These are phyloP conservation scores for Microascus cirrosus DNA, from an alignment of 2,329 filamentous ascomycete species.

Conservation along the genomic window DNA sequence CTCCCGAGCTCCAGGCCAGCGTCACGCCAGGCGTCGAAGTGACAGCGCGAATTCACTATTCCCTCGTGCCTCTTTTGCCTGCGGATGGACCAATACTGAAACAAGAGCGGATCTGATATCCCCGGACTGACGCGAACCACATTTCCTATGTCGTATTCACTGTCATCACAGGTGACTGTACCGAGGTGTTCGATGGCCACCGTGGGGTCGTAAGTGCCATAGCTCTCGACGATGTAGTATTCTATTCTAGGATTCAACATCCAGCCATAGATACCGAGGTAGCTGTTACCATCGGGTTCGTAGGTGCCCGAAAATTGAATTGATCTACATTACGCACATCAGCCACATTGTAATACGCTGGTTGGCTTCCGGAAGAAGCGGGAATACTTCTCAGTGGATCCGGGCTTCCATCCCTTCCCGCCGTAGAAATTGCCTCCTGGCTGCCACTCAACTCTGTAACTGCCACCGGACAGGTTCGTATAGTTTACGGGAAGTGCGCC, in stretches of 20 bases:
- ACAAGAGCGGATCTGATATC: conserved; percentile 17
- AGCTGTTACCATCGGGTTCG: conserved; percentile 19
- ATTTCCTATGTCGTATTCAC: conserved; percentile 21
- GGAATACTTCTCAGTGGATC: conserved; percentile 10
- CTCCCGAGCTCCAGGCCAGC: conserved; percentile 33
- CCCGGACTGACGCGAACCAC: background rate
- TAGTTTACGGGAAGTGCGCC: conserved; percentile 29
- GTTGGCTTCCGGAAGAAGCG: background rate
- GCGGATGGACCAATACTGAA: conserved; percentile 42
- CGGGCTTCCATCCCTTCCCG: conserved; percentile 47
- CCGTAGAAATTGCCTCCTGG: conserved; percentile 40
- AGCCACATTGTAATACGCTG: background rate
- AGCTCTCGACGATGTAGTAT: conserved; percentile 26
- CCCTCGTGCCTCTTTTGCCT: conserved; percentile 35
- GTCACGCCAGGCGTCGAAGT: conserved; percentile 40
- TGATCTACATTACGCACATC: background rate
- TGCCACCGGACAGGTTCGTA: conserved; percentile 27
- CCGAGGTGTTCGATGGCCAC: conserved; percentile 17
- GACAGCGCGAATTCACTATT: conserved; percentile 33
- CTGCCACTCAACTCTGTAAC: conserved; percentile 32
- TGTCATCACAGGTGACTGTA: conserved; percentile 22
- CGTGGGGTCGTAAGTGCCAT: conserved; percentile 23
- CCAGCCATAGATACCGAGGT: conserved; percentile 27
- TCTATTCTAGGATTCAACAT: conserved; percentile 20
- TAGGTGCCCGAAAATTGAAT: conserved; percentile 15